phyloP scores from a whole-genome alignment of 768 basidiomycete species.

The Thelephora ganbajun region DNA sequence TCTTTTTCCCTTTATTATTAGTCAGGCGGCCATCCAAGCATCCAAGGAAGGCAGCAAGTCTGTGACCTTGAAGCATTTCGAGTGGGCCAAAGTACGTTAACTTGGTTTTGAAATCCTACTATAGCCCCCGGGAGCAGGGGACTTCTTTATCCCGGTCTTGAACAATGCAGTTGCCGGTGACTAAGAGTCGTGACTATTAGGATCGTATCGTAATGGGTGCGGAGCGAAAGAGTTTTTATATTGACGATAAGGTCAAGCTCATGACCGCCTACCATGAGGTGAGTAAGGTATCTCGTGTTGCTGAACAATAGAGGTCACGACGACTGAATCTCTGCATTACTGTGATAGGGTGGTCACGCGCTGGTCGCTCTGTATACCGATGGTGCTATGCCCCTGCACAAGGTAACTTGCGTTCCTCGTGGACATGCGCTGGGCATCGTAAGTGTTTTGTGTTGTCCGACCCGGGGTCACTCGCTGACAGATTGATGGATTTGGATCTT shows the following conservation, averaged over 20 bases:
- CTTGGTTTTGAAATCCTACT: neutral
- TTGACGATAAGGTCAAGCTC: conserved; percentile 74
- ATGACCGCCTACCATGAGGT: conserved; percentile 97
- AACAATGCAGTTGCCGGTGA: neutral
- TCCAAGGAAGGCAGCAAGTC: conserved; percentile 65
- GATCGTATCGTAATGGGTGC: conserved; percentile 96
- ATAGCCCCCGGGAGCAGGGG: no score
- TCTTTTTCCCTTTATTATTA: conserved; percentile 13
- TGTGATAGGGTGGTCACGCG: conserved; percentile 70
- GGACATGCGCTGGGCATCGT: conserved; percentile 87
- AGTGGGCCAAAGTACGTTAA: conserved; percentile 82
- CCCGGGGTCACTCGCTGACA: conserved; percentile 2
- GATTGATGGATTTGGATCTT: neutral
- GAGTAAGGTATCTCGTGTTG: conserved; percentile 6
- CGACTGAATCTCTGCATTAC: conserved; percentile 4
- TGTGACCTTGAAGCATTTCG: conserved; percentile 74
- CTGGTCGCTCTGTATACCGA: conserved; percentile 90
- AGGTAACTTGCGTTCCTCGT: conserved; percentile 94
- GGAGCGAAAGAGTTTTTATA: conserved; percentile 81
- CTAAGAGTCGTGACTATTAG: conserved; percentile 19
- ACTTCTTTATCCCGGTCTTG: neutral
- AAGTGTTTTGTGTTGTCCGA: conserved; percentile 18
- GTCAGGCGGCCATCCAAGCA: conserved; percentile 90
- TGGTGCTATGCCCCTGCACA: conserved; percentile 93
- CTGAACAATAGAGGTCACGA: neutral